Evolutionary conservation across 2,329 filamentous ascomycete species (phyloP), one percentile per base, ranked within the genome.

Genomic region (Diaporthe citri): DNA sequence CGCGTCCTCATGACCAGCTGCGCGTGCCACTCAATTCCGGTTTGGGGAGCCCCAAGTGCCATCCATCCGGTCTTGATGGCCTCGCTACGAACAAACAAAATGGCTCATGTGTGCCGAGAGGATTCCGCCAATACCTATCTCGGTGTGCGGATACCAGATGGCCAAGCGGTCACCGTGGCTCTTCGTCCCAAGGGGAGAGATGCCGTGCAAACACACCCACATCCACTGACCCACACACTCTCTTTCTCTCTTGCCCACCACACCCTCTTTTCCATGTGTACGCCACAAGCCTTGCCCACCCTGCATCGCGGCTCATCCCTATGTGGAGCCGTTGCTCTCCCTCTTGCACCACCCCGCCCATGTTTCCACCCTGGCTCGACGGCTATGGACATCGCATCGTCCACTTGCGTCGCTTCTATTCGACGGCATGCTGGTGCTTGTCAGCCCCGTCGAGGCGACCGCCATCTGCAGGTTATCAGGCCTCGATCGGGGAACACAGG

Each of bases 11-110:
- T 52, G 62, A 66, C 25, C 71, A 52, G 17, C 48, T 71, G 62
- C 36, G 67, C 39, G 41, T 59, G 46, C 17, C 31, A 15, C 28
- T 34, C 22, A 25, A 46, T 41, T 15, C 48, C 20, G 66, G 43
- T 46, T 36, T 46, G 31, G 73, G 22, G 39, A 41, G 39, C 39
- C n/a, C 39, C n/a, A 57, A 34, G 28, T 62, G 62, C 48, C 22
- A 20, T 52, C 41, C 57, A 56, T 64, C 41, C 39, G 36, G 25
- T 64, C 69, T 59, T n/a, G 31, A 67, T 3, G 56, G 43, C 48
- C 51, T 62, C 66, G 57, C 57, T 64, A 55, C 41, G 20, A 72
- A 69, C 72, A 74, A 76, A 76, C 72, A 76, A 71, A 69, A 60
- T 60, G 66, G 59, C 59, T 46, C 59, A 60, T 43, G 31, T 31